phyloP scores from a whole-genome alignment of 2,329 filamentous ascomycete species.

The Colletotrichum plurivorum region DNA sequence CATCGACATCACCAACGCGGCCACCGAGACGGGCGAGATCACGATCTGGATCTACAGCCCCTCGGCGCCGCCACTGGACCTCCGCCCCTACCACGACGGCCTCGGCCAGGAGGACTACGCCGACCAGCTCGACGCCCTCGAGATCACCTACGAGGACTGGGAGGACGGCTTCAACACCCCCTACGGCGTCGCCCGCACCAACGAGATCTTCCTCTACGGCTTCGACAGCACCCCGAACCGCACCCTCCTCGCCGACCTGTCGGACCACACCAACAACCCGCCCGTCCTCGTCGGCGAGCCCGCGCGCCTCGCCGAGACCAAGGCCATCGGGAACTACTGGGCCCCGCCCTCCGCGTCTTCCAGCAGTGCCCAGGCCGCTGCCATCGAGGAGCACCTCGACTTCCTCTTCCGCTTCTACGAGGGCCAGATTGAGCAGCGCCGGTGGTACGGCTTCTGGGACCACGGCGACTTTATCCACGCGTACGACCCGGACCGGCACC shows the following conservation, averaged over 20 bases:
- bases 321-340: conserved; percentile 71
- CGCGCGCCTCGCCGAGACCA: conserved; percentile 64
- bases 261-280: conserved; percentile 63
- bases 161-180: conserved; percentile 69
- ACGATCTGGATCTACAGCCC: conserved; percentile 75
- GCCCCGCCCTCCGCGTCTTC: conserved; percentile 47
- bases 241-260: conserved; percentile 59
- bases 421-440: conserved; percentile 67
- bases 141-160: conserved; percentile 76
- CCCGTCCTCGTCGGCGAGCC: conserved; percentile 65
- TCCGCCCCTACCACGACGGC: conserved; percentile 71
- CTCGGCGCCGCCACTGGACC: conserved; percentile 67
- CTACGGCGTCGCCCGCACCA: conserved; percentile 71
- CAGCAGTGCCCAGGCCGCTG: conserved; percentile 47
- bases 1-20: conserved; percentile 68
- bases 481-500: conserved; percentile 71
- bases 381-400: conserved; percentile 67
- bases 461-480: conserved; percentile 75
- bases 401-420: conserved; percentile 71
- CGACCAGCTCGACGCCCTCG: conserved; percentile 71
- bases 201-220: conserved; percentile 67
- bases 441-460: conserved; percentile 76
- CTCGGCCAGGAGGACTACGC: conserved; percentile 68
- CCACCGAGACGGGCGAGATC: conserved; percentile 63
- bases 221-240: conserved; percentile 67